Evolutionary conservation across 108 stramenopile species (phyloP), one percentile per base, ranked within the genome.

Genomic region (Asterionellopsis glacialis): DNA sequence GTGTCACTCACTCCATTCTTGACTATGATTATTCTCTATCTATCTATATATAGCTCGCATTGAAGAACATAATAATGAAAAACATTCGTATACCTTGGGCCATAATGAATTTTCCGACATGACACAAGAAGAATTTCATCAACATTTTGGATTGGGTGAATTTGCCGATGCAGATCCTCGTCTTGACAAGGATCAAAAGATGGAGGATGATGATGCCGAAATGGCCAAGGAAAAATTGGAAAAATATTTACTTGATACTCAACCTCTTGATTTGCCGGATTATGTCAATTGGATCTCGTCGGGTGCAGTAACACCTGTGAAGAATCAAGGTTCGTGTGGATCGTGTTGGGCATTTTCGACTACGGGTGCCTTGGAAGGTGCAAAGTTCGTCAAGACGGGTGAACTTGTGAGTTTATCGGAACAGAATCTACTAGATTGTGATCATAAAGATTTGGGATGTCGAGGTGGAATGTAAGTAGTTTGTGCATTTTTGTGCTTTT

Each of bases 291-390:
- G 97, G 97, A 47, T 67, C 41, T 63, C 41, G 18, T 51, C 72
- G 59, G 97, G 95, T 26, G 87, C 81, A 18, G 88, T 95, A 19
- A 95, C 95, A 26, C 79, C 77, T 22, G 83, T 98, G 45, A 92
- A 96, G 61, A 91, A 98, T 69, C 97, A 98, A 66, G 89, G 88
- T 5, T 77, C 89, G 1, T 95, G 93, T 70, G 94, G 94, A 59
- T 86, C 86, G 28, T 89, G 87, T 65, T 98, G 97, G 97, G 90
- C 95, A 6, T 98, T 98, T 78, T 92, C 94, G 18, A 87, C 97
- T 41, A 94, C 93, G 19, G 97, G 97, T 44, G 79, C 87, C 6
- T 77, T 98, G 65, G 97, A 98, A 73, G 94, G 94, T 15, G 94
- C 91, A 64, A 77, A 88, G 70, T 92, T 79, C 56, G 71, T 94